Evolutionary conservation across 129 eudicot species (phyloP).

Genomic region (carrot (Daucus carota)): DNA sequence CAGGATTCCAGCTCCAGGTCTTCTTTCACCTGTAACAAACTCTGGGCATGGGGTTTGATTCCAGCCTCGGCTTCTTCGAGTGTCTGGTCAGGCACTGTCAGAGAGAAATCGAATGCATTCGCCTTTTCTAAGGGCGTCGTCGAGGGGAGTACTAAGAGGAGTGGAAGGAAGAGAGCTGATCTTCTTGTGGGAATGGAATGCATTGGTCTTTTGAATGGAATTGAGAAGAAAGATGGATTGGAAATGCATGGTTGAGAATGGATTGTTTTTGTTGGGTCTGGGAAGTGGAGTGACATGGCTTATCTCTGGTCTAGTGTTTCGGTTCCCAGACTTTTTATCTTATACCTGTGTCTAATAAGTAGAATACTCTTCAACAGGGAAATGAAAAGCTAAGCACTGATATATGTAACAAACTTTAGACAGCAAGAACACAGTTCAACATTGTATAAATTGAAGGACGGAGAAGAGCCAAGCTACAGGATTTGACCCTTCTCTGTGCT

Average conservation of each 20-base stretch:
- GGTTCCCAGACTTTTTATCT: no score
- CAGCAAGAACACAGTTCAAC: no score
- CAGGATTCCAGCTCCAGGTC: conserved; percentile 38
- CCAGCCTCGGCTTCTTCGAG: conserved; percentile 56
- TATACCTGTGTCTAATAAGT: no score
- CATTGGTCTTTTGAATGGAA: conserved; percentile 5
- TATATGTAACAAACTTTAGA: no score
- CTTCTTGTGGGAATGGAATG: conserved; percentile 17
- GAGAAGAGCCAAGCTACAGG: not conserved
- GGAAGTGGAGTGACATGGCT: conserved; percentile 6
- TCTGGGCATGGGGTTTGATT: conserved; percentile 43
- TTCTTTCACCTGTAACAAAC: conserved; percentile 47
- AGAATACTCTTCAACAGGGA: no score
- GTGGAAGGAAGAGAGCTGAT: not conserved
- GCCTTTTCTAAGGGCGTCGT: not conserved
- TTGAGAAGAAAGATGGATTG: conserved; percentile 5
- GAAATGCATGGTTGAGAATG: not conserved
- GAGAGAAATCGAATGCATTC: conserved; percentile 37
- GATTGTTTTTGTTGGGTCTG: conserved; percentile 1
- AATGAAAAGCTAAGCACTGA: no score
- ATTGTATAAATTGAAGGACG: no score
- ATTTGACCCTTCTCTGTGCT: not conserved
- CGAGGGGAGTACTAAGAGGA: not conserved
- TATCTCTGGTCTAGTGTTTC: no score
- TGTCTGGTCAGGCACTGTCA: conserved; percentile 78